phyloP scores from a whole-genome alignment of 2,329 filamentous ascomycete genomes.

The Didymosphaeria variabile region DNA sequence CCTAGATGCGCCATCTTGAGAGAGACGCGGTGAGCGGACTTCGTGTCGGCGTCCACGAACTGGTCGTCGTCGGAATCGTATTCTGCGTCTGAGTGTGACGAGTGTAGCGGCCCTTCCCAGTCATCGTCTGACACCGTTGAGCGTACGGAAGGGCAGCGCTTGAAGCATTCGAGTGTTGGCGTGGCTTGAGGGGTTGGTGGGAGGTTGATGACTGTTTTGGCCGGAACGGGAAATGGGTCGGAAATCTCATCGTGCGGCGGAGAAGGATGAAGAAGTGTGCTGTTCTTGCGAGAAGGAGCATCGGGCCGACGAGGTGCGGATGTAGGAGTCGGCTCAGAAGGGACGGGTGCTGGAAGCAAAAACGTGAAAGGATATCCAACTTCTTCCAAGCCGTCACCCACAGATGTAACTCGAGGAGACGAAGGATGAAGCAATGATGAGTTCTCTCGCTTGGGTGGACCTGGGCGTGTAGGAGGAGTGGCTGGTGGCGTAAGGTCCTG shows the following conservation, averaged over 20 bases:
- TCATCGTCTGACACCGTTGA: conserved; percentile 23
- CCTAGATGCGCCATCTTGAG: conserved; percentile 13
- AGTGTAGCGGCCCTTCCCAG: conserved; percentile 22
- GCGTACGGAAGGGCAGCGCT: conserved; percentile 17
- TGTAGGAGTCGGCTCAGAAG: conserved; percentile 1
- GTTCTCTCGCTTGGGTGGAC: conserved; percentile 13
- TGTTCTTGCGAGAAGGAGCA: conserved; percentile 17
- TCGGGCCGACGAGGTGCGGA: conserved; percentile 10
- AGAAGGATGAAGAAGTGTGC: conserved; percentile 24
- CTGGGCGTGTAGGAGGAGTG: conserved; percentile 17
- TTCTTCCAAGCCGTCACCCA: neutral
- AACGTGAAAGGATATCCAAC: conserved; percentile 14
- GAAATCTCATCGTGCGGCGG: conserved; percentile 7
- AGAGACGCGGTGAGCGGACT: conserved; percentile 11
- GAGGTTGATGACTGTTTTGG: conserved; percentile 13
- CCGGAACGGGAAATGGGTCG: conserved; percentile 1
- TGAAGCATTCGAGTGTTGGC: conserved; percentile 9
- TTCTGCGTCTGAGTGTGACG: conserved; percentile 20
- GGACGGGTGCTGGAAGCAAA: conserved; percentile 9
- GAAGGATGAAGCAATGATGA: conserved; percentile 25
- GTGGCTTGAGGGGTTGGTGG: conserved; percentile 19
- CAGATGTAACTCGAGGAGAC: neutral
- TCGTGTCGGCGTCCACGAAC: conserved; percentile 9
- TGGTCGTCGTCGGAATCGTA: conserved; percentile 17
- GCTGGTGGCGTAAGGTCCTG: conserved; percentile 17